Conservation (phyloP, 2,329 filamentous ascomycete species). For the Fusarium tuaranense region DNA sequence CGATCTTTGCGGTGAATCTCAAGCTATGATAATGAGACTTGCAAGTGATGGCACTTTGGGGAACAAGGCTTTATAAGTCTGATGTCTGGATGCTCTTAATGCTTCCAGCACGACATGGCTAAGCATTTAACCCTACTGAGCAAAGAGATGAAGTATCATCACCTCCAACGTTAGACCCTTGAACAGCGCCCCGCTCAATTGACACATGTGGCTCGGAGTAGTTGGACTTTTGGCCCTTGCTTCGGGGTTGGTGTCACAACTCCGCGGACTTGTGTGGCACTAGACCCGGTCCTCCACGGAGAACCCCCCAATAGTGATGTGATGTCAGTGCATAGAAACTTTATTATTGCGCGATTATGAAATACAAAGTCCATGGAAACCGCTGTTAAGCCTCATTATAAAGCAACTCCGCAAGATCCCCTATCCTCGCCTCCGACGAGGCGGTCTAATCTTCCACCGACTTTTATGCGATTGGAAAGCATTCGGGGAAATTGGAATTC, state of each 20-base stretch:
- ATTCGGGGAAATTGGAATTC: not conserved
- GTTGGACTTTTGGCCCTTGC: not conserved
- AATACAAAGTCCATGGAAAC: not conserved
- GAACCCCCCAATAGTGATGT: not conserved
- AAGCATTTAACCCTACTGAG: not conserved
- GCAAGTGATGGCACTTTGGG: not conserved
- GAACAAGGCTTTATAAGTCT: not conserved
- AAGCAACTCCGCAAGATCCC: not conserved
- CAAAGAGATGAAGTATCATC: not conserved
- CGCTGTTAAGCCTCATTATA: not conserved
- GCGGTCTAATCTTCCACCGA: not conserved
- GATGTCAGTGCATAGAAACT: not conserved
- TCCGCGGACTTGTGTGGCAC: not conserved
- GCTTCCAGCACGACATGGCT: not conserved
- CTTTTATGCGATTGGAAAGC: not conserved
- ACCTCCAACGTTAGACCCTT: too few species aligned
- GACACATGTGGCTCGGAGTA: not conserved
- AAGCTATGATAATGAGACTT: not conserved
- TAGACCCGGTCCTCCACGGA: not conserved
- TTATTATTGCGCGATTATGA: not conserved
- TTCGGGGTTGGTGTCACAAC: not conserved
- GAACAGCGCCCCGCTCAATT: too few species aligned
- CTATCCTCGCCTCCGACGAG: not conserved
- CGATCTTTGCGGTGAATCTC: not conserved
- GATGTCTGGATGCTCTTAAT: not conserved